A percentile compares a stretch with the other conserved stretches of the same genome.
These are phyloP conservation scores for Protoeuglena noctilucae DNA, from an alignment of 139 green algal species.

Conservation along the genomic window DNA sequence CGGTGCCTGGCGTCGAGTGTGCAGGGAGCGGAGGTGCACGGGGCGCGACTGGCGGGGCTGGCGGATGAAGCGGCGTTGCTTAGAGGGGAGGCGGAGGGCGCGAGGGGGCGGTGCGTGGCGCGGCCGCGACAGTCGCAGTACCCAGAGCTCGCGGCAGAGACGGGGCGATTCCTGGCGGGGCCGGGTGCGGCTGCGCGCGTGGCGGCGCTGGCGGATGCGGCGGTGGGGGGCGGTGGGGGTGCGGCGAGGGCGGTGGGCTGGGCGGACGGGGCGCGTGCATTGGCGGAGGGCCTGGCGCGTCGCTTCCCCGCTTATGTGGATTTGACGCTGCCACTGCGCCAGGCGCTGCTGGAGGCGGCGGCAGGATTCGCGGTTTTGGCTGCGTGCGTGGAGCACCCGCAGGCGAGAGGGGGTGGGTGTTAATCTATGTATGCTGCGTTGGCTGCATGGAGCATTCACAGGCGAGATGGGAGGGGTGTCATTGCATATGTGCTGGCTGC, in stretches of 20 bases:
- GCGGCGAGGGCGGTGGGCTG: no score
- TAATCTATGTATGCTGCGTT: no score
- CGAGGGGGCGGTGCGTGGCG: slow-evolving; percentile 31
- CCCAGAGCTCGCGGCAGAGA: slow-evolving; percentile 26
- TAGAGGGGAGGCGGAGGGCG: slow-evolving; percentile 19
- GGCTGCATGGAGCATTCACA: no score
- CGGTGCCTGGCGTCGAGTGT: not conserved
- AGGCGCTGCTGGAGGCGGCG: slow-evolving; percentile 59
- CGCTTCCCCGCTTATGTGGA: slow-evolving; percentile 61
- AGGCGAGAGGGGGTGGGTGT: no score
- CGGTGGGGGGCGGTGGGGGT: no score
- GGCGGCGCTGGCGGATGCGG: slow-evolving; percentile 2
- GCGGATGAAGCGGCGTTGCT: slow-evolving; percentile 21
- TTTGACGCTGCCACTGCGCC: slow-evolving; percentile 59
- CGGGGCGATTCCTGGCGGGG: slow-evolving; percentile 21
- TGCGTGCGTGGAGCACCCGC: slow-evolving; percentile 36
- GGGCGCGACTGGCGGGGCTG: slow-evolving; percentile 23
- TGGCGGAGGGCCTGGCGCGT: slow-evolving; percentile 22
- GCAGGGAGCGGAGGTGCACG: slow-evolving; percentile 12
- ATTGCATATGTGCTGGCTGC: no score
- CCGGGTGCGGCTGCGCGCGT: slow-evolving; percentile 13
- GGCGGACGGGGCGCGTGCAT: slow-evolving; percentile 29
- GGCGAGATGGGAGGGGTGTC: no score
- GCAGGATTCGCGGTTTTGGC: no score
- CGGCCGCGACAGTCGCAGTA: slow-evolving; percentile 59